Base-by-base conservation (phyloP, 108 stramenopile genomes). In the Skeletonema grethae region DNA sequence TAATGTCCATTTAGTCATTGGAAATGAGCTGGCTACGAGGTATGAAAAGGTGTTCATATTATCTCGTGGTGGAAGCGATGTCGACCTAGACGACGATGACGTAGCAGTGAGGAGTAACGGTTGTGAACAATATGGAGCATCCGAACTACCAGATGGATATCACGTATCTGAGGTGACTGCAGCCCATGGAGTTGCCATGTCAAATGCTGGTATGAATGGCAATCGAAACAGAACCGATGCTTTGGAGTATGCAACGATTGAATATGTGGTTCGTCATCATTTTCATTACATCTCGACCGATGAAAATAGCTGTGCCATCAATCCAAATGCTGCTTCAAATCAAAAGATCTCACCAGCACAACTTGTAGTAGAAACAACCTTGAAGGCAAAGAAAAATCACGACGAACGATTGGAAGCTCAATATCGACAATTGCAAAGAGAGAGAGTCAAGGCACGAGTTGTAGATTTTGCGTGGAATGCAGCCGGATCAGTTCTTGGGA, bases 1-100 rank as follows among this genome's bases (percentile, higher is more conserved):
- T 73, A 90, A 88, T 61, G 92, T 97, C 63, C 96, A 99, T 67
- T 73, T 97, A 69, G 99, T 99, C 6, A 88, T 99, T 68, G 99
- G 97, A 7, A 99, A 99, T 83, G 67, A 94, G 45, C 83, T 99
- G 70, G 61, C 87, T 39, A 91, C 89, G 22, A 88, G 97, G 38
- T 83, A 98, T 76, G 77, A 96, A 35, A 88, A 88, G 66, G 94
- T 97, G 41, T 87, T 73, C 55, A 71, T 92, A 20, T 67, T 92
- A 66, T 71, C 76, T 28, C 88, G 70, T 15, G 32, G 71, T 24
- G 65, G 70, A 11, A 57, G 34, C 18, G 31, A 63, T 31, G 12
- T 29, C 39, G 35, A 70, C 30, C 22, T 69, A 15, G 70, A 73
- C 18, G 59, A 75, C 5, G 31, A 75, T 1, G 41, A 41, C 58